These are phyloP conservation scores for Trichoderma sp. DNA, from an alignment of 2,329 filamentous ascomycete species.

Conservation along the genomic window DNA sequence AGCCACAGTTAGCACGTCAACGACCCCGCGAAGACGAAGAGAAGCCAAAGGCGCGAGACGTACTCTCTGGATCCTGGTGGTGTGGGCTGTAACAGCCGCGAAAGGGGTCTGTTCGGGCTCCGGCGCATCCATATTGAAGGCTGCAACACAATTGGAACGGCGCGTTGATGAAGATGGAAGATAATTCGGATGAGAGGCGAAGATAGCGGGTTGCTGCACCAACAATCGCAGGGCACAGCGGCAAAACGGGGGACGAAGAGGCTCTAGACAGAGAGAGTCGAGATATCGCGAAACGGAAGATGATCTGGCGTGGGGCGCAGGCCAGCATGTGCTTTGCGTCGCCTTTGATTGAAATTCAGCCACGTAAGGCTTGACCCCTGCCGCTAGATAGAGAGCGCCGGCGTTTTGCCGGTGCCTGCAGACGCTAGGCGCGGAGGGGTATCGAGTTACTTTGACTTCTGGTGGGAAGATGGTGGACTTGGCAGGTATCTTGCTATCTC, in stretches of 20 bases:
- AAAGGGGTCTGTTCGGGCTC: conserved; percentile 92
- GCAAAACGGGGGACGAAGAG: neutral
- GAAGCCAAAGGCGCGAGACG: conserved; percentile 23
- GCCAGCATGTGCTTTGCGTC: conserved; percentile 14
- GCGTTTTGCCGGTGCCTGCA: conserved; percentile 10
- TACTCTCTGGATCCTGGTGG: conserved; percentile 70
- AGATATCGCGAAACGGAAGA: conserved; percentile 9
- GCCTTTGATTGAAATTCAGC: conserved; percentile 9
- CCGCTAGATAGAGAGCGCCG: neutral
- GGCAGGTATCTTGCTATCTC: neutral
- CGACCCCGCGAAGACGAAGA: neutral
- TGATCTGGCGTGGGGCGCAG: conserved; percentile 15
- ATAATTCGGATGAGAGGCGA: neutral
- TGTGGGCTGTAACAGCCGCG: conserved; percentile 82
- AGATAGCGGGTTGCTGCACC: neutral
- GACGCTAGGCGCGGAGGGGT: neutral
- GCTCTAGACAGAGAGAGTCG: neutral
- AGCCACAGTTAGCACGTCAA: conserved; percentile 24
- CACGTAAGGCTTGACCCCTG: conserved; percentile 17
- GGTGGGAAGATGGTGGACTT: neutral
- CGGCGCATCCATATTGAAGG: conserved; percentile 69
- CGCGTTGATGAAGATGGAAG: neutral
- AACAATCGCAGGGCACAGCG: neutral
- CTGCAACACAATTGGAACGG: neutral
- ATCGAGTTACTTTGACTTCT: neutral